Base-by-base conservation (phyloP, 1,139 yeast genomes). In the Pichia sp. region DNA sequence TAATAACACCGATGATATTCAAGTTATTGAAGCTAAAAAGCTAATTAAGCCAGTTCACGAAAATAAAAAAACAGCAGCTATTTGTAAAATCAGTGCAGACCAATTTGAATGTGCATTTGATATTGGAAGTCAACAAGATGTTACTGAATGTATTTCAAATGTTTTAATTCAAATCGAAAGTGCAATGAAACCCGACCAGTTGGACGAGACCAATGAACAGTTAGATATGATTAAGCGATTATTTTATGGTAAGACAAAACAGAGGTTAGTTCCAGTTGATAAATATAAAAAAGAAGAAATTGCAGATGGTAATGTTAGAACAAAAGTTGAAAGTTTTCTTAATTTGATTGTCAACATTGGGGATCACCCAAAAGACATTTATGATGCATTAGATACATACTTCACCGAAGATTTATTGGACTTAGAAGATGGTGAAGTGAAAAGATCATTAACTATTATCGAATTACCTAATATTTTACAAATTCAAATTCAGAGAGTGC, bases 81-180 rank as follows among this genome's bases (percentile, higher is more conserved):
- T 38, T 22, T 42, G 50, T 23, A 47, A 42, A 28, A 50, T 47
- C 12, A 52, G 53, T 35, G 45, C 50, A 7, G 55, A 51, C 23
- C 58, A 55, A 24, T 57, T 54, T 35, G 51, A 54, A 23, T 50
- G 49, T 6, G 52, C 56, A 46, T 71, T 82, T 41, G 92, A 83
- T 54, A 74, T 86, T 51, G 96, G 96, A 3, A 74, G 95, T 54
- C 98, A 92, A 62, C 98, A 92, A 62, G 98, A 92, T 68, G 97
- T 92, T 20, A 87, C 97, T 0, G 98, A 92, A 61, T 90, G 97
- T 64, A 89, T 92, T 57, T 96, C 90, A 47, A 92, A 92, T 62
- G 97, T 92, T 4, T 71, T 90, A n/a, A 86, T 82, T 53, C 97
- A 90, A 61, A 69, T 90, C 29, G 97, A 90, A 59, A 87, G 95